A percentile compares a stretch with the other conserved stretches of the same genome.
Conservation (phyloP, 108 stramenopile genomes). For the Nannochloropsis gaditana region DNA sequence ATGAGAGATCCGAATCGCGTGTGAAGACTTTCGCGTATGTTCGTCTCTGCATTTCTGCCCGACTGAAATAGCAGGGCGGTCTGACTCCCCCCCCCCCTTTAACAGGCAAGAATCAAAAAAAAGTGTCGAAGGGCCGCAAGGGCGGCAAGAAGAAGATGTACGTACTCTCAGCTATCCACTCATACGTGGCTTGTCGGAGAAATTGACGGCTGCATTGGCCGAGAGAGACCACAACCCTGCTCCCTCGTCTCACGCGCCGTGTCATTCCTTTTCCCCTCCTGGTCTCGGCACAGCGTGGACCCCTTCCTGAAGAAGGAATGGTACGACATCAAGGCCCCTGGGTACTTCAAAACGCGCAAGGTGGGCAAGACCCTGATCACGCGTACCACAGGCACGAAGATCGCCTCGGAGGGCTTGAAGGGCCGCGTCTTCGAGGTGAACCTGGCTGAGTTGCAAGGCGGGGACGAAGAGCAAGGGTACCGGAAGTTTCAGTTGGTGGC, state of each 20-base stretch:
- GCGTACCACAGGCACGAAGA: slow-evolving; percentile 91
- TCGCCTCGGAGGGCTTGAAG: slow-evolving; percentile 94
- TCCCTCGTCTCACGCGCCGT: not conserved
- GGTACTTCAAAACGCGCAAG: slow-evolving; percentile 86
- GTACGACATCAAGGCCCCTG: slow-evolving; percentile 98
- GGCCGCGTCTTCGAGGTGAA: slow-evolving; percentile 96
- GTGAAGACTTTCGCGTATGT: no score
- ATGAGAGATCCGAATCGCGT: no score
- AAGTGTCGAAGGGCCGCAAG: slow-evolving; percentile 74
- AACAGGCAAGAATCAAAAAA: slow-evolving; percentile 79
- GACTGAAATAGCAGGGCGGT: no score
- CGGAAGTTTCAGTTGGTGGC: slow-evolving; percentile 94
- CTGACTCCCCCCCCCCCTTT: not conserved
- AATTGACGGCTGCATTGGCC: not conserved
- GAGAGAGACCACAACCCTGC: not conserved
- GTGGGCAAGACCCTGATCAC: slow-evolving; percentile 97
- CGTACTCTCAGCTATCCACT: slow-evolving; percentile 21
- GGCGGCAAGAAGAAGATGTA: slow-evolving; percentile 65
- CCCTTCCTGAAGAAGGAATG: slow-evolving; percentile 99
- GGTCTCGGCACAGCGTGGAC: slow-evolving; percentile 61
- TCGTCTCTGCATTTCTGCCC: no score
- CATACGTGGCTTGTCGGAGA: not conserved
- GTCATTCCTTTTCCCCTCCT: not conserved
- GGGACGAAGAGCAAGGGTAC: slow-evolving; percentile 81
- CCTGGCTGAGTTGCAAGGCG: slow-evolving; percentile 89